Base-by-base conservation (phyloP, 768 basidiomycete species). In the Phylloporus sp. region DNA sequence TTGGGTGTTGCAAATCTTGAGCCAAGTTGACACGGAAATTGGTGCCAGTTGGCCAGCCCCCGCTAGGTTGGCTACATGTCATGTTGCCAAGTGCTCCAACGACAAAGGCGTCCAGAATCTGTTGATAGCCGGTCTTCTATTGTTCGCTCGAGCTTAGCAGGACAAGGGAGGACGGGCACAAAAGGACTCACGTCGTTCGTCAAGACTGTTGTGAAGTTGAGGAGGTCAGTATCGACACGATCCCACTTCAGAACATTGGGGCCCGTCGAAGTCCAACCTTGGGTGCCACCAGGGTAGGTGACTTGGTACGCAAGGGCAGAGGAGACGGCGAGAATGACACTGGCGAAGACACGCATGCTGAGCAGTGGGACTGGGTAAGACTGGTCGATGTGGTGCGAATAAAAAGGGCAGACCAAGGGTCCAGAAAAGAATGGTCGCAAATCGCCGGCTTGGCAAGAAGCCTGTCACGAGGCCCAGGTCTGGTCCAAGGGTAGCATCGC, bases 1-100 rank as follows among this genome's bases (percentile, higher is more conserved):
- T 58, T 20, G 77, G 67, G 44, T 79, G 42, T 17, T 74, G 45
- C 4, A 71, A 51, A 53, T 77, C 72, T 54, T 71, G 57, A 50
- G 83, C 79, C 22, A 93, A 64, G 70, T 92, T 89, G 66, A 94
- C 74, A 46, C 78, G 82, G 77, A 78, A 93, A 28, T 65, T 70
- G 27, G 53, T 44, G 46, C 82, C 84, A n/a, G 63, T 37, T 11
- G 81, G 80, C 81, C 84, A 90, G 14, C 84, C 84, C 24, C 71
- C 73, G 42, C 73, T 77, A 5, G 84, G 82, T 18, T 83, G 70
- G 60, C 69, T 73, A 44, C 84, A 69, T 20, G 53, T 59, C 33
- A 71, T 61, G 4, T 54, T 59, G 13, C 67, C 67, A 0, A 64
- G 53, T 14, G 66, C 71, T 26, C 80, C 81, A 38, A 78, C 71